Conservation (phyloP, 495 filamentous ascomycete genomes). For the Pyronema omphalodes region DNA sequence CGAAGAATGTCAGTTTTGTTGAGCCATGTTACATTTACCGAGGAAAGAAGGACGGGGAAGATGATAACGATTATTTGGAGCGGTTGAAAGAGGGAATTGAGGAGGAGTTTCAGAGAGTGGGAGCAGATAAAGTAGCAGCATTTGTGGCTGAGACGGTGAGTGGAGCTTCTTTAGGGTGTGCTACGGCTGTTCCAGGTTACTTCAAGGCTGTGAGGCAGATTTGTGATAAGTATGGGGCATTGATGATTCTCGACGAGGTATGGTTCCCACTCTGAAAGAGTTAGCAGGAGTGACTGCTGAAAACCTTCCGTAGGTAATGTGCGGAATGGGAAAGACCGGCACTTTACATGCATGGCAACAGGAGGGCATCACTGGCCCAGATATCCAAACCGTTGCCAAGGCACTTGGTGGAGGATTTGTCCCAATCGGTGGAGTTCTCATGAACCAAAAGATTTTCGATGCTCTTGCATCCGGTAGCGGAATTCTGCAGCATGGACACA, state of each 20-base stretch:
- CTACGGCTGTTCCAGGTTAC: constrained; percentile 45
- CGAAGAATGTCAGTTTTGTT: constrained; percentile 33
- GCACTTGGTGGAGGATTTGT: constrained; percentile 42
- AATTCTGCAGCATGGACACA: constrained; percentile 34
- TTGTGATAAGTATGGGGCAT: constrained; percentile 45
- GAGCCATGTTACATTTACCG: constrained; percentile 29
- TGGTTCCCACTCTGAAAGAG: background rate
- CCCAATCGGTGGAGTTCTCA: constrained; percentile 36
- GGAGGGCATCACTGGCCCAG: constrained; percentile 35
- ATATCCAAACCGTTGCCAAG: constrained; percentile 55
- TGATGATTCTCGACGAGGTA: constrained; percentile 51
- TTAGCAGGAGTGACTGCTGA: too few species aligned
- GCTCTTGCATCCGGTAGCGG: constrained; percentile 37
- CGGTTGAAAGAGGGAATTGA: constrained; percentile 19
- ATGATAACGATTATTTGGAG: constrained; percentile 24
- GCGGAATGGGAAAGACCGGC: constrained; percentile 53
- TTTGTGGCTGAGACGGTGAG: constrained; percentile 57
- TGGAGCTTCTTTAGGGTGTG: constrained; percentile 44
- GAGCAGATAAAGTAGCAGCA: constrained; percentile 52
- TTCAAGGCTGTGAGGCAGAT: constrained; percentile 42
- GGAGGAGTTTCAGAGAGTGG: constrained; percentile 46
- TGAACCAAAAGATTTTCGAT: constrained; percentile 35
- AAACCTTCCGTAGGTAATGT: constrained; percentile 36
- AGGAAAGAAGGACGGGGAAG: constrained; percentile 23
- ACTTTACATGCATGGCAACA: constrained; percentile 51